Conservation (phyloP, 2,329 filamentous ascomycete genomes). For the Triangularia setosa region DNA sequence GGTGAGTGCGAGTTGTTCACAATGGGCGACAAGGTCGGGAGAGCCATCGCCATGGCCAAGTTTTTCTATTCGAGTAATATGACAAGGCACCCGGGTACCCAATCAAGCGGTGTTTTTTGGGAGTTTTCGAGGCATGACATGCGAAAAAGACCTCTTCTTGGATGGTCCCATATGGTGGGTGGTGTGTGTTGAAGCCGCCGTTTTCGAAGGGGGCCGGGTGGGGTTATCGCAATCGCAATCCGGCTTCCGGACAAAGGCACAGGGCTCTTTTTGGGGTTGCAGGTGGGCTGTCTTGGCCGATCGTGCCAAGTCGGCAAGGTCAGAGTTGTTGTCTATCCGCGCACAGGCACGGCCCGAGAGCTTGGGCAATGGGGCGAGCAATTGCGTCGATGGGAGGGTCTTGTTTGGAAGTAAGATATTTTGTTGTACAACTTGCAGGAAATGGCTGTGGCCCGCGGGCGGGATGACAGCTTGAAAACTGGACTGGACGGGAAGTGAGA, state of each 20-base stretch:
- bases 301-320: constrained; percentile 17
- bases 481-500: not conserved
- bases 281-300: constrained; percentile 14
- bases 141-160: not conserved
- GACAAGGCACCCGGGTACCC: not conserved
- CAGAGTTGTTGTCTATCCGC: not conserved
- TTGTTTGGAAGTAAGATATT: not conserved
- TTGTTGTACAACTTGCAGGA: not conserved
- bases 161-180: not conserved
- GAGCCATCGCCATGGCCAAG: constrained; percentile 22
- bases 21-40: constrained; percentile 15
- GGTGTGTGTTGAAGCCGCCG: not conserved
- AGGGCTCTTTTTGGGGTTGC: not conserved
- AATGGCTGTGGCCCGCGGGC: not conserved
- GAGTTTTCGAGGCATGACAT: not conserved
- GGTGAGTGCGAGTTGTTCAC: not conserved
- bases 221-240: not conserved
- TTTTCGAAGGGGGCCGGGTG: not conserved
- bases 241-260: not conserved
- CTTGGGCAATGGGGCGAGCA: not conserved
- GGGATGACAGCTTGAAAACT: not conserved
- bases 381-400: not conserved
- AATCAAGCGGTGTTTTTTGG: not conserved
- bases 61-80: not conserved
- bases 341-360: not conserved